Conservation (phyloP, 768 basidiomycete species). For the Hygrocybe punicea region DNA sequence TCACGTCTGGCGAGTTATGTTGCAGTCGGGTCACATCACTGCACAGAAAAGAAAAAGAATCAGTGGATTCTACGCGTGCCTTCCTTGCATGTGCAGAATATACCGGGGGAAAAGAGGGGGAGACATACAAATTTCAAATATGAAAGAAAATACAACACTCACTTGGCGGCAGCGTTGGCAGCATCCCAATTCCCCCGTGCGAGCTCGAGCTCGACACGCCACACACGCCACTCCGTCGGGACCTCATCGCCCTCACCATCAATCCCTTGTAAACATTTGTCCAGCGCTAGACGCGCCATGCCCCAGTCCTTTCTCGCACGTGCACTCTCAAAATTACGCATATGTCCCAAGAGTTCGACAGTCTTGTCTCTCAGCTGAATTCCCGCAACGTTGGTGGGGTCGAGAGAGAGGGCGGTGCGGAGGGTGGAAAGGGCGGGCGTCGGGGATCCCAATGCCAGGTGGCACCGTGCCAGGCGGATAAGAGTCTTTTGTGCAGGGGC, state of each 20-base stretch:
- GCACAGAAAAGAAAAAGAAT: neutral
- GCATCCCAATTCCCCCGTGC: constrained; percentile 67
- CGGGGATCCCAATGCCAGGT: constrained; percentile 71
- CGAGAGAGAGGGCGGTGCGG: constrained; percentile 55
- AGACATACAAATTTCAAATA: neutral
- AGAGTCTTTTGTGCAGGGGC: constrained; percentile 72
- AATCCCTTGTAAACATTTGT: constrained; percentile 68
- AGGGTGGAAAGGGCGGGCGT: constrained; percentile 65
- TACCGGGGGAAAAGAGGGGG: too few relatives aligned
- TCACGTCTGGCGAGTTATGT: constrained; percentile 72
- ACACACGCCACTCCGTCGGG: constrained; percentile 76
- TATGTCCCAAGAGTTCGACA: constrained; percentile 57
- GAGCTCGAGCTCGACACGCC: constrained; percentile 76
- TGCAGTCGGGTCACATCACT: constrained; percentile 75
- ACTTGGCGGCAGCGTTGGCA: constrained; percentile 76
- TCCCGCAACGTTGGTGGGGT: constrained; percentile 59
- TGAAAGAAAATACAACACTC: constrained; percentile 20
- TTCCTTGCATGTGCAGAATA: too few relatives aligned
- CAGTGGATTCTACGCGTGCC: neutral
- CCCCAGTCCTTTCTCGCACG: constrained; percentile 65
- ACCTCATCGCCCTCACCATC: constrained; percentile 74
- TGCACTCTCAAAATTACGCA: constrained; percentile 60
- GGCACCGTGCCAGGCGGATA: constrained; percentile 78
- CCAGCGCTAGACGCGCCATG: constrained; percentile 73
- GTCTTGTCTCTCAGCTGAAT: constrained; percentile 60